Conservation (phyloP, 2,329 filamentous ascomycete species). For the Saccharata proteae region DNA sequence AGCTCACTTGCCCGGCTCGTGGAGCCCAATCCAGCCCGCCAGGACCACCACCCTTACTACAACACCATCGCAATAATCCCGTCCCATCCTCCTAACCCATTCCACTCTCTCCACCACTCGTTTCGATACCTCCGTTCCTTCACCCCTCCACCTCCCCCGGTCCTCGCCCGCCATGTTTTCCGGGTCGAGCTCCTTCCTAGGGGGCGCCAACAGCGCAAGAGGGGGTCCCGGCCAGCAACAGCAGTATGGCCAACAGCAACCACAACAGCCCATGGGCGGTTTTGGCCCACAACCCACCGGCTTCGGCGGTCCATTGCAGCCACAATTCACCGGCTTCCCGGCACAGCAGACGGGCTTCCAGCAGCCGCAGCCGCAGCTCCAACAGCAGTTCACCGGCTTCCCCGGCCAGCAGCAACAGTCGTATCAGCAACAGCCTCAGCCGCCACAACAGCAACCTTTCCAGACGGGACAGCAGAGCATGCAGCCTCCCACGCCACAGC, state of each 20-base stretch:
- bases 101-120: neutral
- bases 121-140: neutral
- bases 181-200: slow-evolving; percentile 74
- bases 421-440: slow-evolving; percentile 32
- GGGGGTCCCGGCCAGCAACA: slow-evolving; percentile 41
- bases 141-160: neutral
- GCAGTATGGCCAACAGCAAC: slow-evolving; percentile 35
- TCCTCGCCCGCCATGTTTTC: slow-evolving; percentile 59
- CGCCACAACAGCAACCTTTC: slow-evolving; percentile 18
- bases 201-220: slow-evolving; percentile 64
- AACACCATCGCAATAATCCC: slow-evolving; percentile 1
- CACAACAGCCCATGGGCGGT: slow-evolving; percentile 45
- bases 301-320: slow-evolving; percentile 45
- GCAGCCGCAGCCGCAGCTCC: slow-evolving; percentile 29
- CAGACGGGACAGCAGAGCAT: slow-evolving; percentile 37
- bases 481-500: slow-evolving; percentile 32
- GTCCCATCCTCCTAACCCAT: slow-evolving; percentile 3
- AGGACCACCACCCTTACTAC: slow-evolving; percentile 1
- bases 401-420: slow-evolving; percentile 31
- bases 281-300: slow-evolving; percentile 42
- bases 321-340: slow-evolving; percentile 54
- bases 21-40: slow-evolving; percentile 1
- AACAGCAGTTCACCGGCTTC: slow-evolving; percentile 30
- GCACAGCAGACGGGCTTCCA: slow-evolving; percentile 22
- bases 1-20: slow-evolving; percentile 1